These are phyloP conservation scores for Coelastrella sp. DNA, from an alignment of 139 green algal genomes.

Conservation along the genomic window DNA sequence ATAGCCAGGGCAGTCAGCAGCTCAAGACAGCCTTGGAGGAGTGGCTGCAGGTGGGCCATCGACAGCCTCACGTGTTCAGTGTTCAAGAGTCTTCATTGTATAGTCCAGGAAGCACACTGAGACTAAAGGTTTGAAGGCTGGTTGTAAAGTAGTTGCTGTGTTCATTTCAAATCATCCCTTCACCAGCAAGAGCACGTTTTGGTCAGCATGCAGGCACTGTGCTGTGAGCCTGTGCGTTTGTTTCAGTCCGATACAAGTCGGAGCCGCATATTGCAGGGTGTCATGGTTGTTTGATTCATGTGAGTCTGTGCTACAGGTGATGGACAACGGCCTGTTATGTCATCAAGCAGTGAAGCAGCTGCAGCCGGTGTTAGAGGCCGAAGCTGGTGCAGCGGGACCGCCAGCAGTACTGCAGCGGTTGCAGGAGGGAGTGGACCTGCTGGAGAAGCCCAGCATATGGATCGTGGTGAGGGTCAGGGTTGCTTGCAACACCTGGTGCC, in stretches of 20 bases:
- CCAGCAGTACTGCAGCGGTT: conserved; percentile 17
- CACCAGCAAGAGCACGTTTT: too few relatives aligned
- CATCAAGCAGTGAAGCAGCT: neutral
- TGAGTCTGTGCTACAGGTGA: conserved; percentile 9
- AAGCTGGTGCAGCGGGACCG: neutral
- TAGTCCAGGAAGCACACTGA: neutral
- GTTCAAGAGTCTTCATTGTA: neutral
- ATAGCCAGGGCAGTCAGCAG: conserved; percentile 1
- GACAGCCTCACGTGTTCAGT: neutral
- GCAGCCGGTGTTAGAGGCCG: conserved; percentile 2
- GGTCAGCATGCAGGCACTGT: too few relatives aligned
- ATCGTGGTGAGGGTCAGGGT: conserved; percentile 45
- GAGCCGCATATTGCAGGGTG: too few relatives aligned
- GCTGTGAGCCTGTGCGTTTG: too few relatives aligned
- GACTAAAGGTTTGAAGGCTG: too few relatives aligned
- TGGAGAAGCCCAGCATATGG: conserved; percentile 71
- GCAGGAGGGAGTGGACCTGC: conserved; percentile 60
- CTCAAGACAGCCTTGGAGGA: conserved; percentile 44
- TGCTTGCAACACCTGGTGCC: neutral
- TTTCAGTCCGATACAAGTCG: too few relatives aligned
- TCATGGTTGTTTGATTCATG: neutral
- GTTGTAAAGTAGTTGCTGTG: too few relatives aligned
- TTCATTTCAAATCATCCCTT: too few relatives aligned
- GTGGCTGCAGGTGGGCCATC: conserved; percentile 50
- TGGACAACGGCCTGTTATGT: conserved; percentile 41